phyloP scores from a whole-genome alignment of 768 basidiomycete species.

The Tylopilus sp. region DNA sequence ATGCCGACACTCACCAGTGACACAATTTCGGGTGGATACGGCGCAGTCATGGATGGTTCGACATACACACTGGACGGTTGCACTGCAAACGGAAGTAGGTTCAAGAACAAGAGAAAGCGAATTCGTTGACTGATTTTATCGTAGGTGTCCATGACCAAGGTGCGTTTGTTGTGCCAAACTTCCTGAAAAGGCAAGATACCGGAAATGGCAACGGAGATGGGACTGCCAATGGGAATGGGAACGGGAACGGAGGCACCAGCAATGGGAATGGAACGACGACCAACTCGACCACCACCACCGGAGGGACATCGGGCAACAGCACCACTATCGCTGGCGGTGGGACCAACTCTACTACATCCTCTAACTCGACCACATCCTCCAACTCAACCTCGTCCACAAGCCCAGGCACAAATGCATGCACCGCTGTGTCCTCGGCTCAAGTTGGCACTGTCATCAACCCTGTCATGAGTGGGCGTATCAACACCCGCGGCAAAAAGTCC shows the following conservation, averaged over 20 bases:
- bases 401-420: slow-evolving; percentile 33
- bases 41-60: slow-evolving; percentile 39
- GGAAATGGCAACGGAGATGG: slow-evolving; percentile 3
- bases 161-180: slow-evolving; percentile 19
- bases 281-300: neutral
- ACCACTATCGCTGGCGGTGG: slow-evolving; percentile 8
- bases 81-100: slow-evolving; percentile 21
- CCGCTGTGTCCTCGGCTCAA: slow-evolving; percentile 38
- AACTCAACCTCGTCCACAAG: slow-evolving; percentile 19
- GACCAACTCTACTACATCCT: slow-evolving; percentile 15
- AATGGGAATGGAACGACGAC: slow-evolving; percentile 1
- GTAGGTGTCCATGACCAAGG: slow-evolving; percentile 17
- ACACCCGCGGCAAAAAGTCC: slow-evolving; percentile 43
- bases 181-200: slow-evolving; percentile 27
- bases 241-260: neutral
- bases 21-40: slow-evolving; percentile 33
- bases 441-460: slow-evolving; percentile 44
- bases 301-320: neutral
- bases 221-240: neutral
- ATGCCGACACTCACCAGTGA: slow-evolving; percentile 57
- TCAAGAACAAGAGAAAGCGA: neutral
- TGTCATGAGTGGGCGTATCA: slow-evolving; percentile 51
- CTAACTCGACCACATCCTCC: neutral
- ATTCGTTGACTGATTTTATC: neutral
- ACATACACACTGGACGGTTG: slow-evolving; percentile 38